phyloP scores from a whole-genome alignment of 148 eudicot species.

The Rhododendron ferrugineum region DNA sequence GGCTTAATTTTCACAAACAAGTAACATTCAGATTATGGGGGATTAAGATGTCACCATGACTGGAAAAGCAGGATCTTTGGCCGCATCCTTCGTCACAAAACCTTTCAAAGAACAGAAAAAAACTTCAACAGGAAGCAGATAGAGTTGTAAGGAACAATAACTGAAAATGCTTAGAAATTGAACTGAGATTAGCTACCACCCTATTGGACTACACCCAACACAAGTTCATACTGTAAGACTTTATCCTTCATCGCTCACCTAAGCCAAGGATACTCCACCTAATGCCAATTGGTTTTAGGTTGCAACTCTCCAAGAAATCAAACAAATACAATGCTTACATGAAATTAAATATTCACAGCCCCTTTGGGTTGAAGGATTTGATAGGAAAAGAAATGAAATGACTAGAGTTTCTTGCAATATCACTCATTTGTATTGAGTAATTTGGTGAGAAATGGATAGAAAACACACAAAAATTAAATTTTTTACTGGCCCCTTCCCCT shows the following conservation, averaged over 20 bases:
- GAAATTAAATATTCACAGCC: neutral
- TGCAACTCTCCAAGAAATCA: neutral
- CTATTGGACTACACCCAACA: neutral
- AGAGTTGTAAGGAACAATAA: neutral
- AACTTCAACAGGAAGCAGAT: neutral
- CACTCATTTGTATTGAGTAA: neutral
- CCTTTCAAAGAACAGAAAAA: constrained; percentile 15
- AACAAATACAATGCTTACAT: neutral
- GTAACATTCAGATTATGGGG: neutral
- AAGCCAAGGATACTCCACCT: neutral
- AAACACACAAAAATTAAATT: neutral
- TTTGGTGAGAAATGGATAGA: neutral
- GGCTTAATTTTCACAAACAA: neutral
- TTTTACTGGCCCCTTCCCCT: neutral
- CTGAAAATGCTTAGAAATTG: neutral
- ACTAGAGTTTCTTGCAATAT: neutral
- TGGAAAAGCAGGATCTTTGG: constrained; percentile 19
- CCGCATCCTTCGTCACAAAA: constrained; percentile 17
- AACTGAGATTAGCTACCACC: neutral
- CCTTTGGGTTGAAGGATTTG: neutral
- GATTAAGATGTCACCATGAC: constrained; percentile 33
- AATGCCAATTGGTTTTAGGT: neutral
- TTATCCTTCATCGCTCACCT: neutral
- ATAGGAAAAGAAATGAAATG: neutral
- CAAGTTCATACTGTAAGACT: neutral